Percentiles rank a stretch among this genome's conserved stretches.
Evolutionary conservation across 2,329 filamentous ascomycete genomes (phyloP).

Genomic region (Teratosphaeria viscida): DNA sequence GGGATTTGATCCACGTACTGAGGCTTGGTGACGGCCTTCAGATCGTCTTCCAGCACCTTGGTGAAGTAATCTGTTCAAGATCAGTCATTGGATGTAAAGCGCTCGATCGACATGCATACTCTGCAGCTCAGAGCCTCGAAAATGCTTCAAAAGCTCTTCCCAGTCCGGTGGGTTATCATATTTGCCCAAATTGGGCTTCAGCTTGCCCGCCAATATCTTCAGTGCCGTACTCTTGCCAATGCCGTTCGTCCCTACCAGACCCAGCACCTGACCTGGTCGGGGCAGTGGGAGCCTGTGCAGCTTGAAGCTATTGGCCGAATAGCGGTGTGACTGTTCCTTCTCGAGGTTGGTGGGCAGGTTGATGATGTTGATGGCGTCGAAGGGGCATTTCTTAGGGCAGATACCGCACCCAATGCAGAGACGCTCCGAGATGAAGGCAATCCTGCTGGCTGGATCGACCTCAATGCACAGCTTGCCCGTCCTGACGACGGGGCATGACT

Average conservation of each 20-base stretch:
- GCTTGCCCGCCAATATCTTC: slow-evolving; percentile 95
- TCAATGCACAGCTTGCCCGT: slow-evolving; percentile 97
- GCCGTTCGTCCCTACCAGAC: slow-evolving; percentile 98
- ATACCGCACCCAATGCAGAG: slow-evolving; percentile 98
- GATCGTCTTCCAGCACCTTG: slow-evolving; percentile 89
- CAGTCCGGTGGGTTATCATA: slow-evolving; percentile 97
- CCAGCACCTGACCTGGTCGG: slow-evolving; percentile 85
- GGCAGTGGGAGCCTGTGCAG: slow-evolving; percentile 94
- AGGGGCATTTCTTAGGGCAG: slow-evolving; percentile 98
- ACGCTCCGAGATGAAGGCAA: slow-evolving; percentile 94
- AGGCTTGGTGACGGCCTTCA: slow-evolving; percentile 97
- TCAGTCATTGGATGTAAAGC: slow-evolving; percentile 9
- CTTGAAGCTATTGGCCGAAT: slow-evolving; percentile 99
- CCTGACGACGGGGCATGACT: slow-evolving; percentile 92
- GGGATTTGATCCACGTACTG: slow-evolving; percentile 99
- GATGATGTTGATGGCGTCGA: slow-evolving; percentile 98
- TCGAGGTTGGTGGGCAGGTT: slow-evolving; percentile 99
- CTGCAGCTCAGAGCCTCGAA: slow-evolving; percentile 93
- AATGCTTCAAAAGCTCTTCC: slow-evolving; percentile 98
- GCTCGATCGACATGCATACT: slow-evolving; percentile 42
- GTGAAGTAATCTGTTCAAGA: slow-evolving; percentile 76
- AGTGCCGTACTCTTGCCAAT: slow-evolving; percentile 99
- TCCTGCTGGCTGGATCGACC: slow-evolving; percentile 76
- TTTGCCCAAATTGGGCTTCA: slow-evolving; percentile 93
- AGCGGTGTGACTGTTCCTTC: slow-evolving; percentile 93